Percentiles rank a stretch among this genome's conserved stretches.
Conservation (phyloP, 495 filamentous ascomycete genomes). For the Penicillium bovifimosum region DNA sequence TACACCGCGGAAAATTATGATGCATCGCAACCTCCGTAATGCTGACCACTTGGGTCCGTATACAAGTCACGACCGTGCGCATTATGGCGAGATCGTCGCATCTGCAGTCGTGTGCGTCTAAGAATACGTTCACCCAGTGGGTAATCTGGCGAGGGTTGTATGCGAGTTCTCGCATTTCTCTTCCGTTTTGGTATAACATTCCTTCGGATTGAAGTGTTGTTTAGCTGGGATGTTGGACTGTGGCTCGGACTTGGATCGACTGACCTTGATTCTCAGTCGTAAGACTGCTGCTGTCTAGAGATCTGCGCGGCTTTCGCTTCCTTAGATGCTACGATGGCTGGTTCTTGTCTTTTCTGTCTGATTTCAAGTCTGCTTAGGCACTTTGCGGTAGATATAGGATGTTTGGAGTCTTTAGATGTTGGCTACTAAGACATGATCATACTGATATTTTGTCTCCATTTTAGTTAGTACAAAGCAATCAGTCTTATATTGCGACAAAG, state of each 20-base stretch:
- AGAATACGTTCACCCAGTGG: conserved; percentile 4
- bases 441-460: neutral
- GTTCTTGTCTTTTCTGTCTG: neutral
- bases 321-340: neutral
- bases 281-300: neutral
- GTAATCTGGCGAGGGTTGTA: neutral
- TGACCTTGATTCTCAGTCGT: neutral
- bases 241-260: neutral
- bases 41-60: conserved; percentile 2
- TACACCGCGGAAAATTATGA: neutral
- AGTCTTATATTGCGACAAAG: conserved; percentile 1
- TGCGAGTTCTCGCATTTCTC: neutral
- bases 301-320: neutral
- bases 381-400: neutral
- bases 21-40: conserved; percentile 2
- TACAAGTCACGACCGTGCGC: conserved; percentile 1
- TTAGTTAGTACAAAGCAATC: neutral
- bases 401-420: neutral
- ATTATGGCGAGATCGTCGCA: neutral
- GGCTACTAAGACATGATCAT: neutral
- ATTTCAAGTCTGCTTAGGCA: neutral
- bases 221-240: neutral
- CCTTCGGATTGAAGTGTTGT: neutral
- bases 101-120: neutral
- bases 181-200: conserved; percentile 6